Evolutionary conservation across 176 grass and related monocot species (phyloP).

Genomic region (Oryza officinalis): DNA sequence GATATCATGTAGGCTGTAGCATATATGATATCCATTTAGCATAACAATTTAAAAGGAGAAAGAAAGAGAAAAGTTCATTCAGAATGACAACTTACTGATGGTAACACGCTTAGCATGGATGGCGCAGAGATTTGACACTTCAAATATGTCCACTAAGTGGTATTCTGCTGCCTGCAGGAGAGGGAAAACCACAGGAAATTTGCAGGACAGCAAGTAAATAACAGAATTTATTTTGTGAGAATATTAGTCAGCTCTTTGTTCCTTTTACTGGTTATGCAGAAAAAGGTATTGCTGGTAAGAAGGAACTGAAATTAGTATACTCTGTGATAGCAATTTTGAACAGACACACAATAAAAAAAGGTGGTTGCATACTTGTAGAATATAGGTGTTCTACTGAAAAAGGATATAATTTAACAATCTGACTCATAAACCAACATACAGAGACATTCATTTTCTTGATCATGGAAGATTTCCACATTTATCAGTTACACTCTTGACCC

Average conservation of each 20-base stretch:
- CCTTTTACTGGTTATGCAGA: constrained; percentile 3
- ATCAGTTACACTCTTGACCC: not conserved
- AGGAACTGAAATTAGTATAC: not conserved
- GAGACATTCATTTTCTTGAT: not conserved
- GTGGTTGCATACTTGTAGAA: not conserved
- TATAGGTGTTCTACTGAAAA: not conserved
- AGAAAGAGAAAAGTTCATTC: not conserved
- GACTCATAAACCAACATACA: not conserved
- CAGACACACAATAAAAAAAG: not conserved
- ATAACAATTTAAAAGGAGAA: constrained; percentile 25
- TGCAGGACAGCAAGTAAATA: not conserved
- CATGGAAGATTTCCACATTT: not conserved
- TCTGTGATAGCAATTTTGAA: not conserved
- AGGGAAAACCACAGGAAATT: not conserved
- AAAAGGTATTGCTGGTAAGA: constrained; percentile 6
- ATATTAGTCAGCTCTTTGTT: not conserved
- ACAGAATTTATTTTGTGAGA: not conserved
- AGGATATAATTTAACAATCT: not conserved
- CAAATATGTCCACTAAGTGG: constrained; percentile 53
- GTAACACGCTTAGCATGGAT: constrained; percentile 69
- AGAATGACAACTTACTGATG: constrained; percentile 53
- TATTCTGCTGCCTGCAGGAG: constrained; percentile 62
- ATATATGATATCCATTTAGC: not conserved
- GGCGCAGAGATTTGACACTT: constrained; percentile 55
- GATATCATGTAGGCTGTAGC: not conserved